These are phyloP conservation scores for Diplosphaera chodatii DNA, from an alignment of 139 green algal genomes.

Conservation along the genomic window DNA sequence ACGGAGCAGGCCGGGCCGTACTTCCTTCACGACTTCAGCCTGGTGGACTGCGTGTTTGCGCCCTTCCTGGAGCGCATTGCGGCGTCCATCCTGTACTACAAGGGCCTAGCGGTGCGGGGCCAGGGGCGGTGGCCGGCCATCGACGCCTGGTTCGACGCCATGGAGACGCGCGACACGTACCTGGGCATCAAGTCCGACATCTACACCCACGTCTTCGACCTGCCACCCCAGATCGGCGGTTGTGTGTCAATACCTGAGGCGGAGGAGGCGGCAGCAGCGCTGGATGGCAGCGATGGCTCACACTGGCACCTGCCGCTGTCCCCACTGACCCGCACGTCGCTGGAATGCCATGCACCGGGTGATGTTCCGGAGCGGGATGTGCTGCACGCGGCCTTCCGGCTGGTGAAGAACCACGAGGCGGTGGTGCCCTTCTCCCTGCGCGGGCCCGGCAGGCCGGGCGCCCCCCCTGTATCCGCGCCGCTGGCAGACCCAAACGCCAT, in stretches of 20 bases:
- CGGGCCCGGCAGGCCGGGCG: conserved; percentile 53
- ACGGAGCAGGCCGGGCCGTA: conserved; percentile 55
- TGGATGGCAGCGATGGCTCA: conserved; percentile 67
- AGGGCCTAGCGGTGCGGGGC: conserved; percentile 57
- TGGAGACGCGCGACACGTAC: conserved; percentile 84
- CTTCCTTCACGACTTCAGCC: conserved; percentile 79
- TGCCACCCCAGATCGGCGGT: conserved; percentile 91
- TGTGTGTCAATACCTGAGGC: conserved; percentile 50
- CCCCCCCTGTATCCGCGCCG: conserved; percentile 60
- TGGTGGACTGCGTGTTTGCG: conserved; percentile 78
- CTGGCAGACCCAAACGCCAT: conserved; percentile 72
- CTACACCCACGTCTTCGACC: conserved; percentile 87
- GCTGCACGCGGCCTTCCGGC: conserved; percentile 50
- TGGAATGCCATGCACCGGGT: background rate
- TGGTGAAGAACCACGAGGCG: conserved; percentile 67
- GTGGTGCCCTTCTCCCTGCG: conserved; percentile 76
- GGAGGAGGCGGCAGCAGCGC: conserved; percentile 35
- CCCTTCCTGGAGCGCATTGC: conserved; percentile 91
- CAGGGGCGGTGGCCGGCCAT: conserved; percentile 38
- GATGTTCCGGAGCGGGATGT: conserved; percentile 57
- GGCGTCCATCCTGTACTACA: conserved; percentile 84
- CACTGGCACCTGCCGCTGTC: conserved; percentile 76
- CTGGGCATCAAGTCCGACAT: conserved; percentile 78
- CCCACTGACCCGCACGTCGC: conserved; percentile 28
- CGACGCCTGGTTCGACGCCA: conserved; percentile 82